Evolutionary conservation across 257 asterid genomes (phyloP), one percentile per base, ranked within the genome.

Genomic region (Handroanthus guayacan): DNA sequence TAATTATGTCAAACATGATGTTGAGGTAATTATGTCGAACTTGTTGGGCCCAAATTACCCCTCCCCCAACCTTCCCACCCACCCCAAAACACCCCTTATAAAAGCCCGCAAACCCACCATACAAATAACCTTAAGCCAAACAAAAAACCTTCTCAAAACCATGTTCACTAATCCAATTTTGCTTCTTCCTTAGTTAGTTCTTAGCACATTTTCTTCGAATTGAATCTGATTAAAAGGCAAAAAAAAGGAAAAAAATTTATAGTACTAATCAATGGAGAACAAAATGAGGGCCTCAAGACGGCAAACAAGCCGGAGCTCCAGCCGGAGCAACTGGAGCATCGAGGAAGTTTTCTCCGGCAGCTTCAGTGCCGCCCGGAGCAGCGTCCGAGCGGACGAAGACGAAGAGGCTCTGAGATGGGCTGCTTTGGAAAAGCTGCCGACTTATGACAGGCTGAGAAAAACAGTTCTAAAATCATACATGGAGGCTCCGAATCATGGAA

Each of bases 401-500:
- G 99, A 94, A 51, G 99, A 92, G 54, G 96, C 97, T 12, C 80
- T 94, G 18, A 63, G 87, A 51, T 94, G 97, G 99, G 99, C 97
- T 2, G 97, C 97, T 14, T 56, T 94, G 9, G 98, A 94, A 73
- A 94, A 88, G 81, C 79, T 94, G 1, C 97, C 98, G 0, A 94
- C 98, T 1, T 92, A 90, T 50, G 93, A 94, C 41, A 73, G 98
- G 37, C 69, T 94, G 80, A 79, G 97, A 48, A 90, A 82, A 60
- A 88, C 96, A 0, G 89, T 94, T 0, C 73, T 94, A 6, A 88
- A 84, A 70, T 79, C 87, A 0, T 79, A 67, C 52, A 67, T 69
- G 80, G 86, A 86, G 54, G 54, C 79, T 3, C 80, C 83, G 20
- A 75, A 69, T 55, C 79, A 67, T 1, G 85, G 84, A 1, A 76